Evolutionary conservation across 2,329 filamentous ascomycete species (phyloP).

Genomic region (Fusarium euwallaceae): DNA sequence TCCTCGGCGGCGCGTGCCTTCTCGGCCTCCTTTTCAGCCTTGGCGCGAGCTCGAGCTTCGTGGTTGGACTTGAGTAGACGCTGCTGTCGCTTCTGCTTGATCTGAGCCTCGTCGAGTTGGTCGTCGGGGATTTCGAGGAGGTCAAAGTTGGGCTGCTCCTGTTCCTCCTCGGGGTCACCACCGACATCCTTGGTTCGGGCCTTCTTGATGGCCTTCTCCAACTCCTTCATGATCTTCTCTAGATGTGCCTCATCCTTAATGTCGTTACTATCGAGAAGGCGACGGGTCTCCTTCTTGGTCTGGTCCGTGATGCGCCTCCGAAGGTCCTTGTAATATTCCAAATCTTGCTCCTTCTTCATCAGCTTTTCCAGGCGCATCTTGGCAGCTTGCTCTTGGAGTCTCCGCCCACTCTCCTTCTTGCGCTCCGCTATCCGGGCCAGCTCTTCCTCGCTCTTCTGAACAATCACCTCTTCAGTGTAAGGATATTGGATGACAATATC

Average conservation of each 20-base stretch:
- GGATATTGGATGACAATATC: constrained; percentile 93
- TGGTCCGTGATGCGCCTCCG: constrained; percentile 78
- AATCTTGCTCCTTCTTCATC: constrained; percentile 93
- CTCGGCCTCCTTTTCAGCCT: constrained; percentile 94
- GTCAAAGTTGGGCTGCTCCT: constrained; percentile 87
- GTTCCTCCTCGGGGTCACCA: constrained; percentile 81
- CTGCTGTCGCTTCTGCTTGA: constrained; percentile 95
- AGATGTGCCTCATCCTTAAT: constrained; percentile 91
- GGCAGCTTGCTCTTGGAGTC: constrained; percentile 94
- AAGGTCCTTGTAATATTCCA: constrained; percentile 92
- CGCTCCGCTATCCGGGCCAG: constrained; percentile 90
- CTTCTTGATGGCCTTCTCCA: constrained; percentile 90
- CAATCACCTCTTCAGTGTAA: constrained; percentile 88
- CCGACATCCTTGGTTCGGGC: constrained; percentile 95
- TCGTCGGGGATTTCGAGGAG: constrained; percentile 92
- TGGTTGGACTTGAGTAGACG: constrained; percentile 94
- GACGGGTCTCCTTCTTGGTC: constrained; percentile 91
- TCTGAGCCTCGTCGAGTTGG: constrained; percentile 87
- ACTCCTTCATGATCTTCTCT: constrained; percentile 86
- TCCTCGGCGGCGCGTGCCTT: constrained; percentile 87
- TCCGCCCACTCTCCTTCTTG: constrained; percentile 91
- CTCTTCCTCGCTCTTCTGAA: constrained; percentile 96
- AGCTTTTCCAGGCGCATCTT: constrained; percentile 97
- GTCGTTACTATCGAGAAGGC: constrained; percentile 89
- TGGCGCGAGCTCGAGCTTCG: constrained; percentile 92